Percentiles rank a stretch among this genome's conserved stretches.
Conservation (phyloP, 73 alveolate genomes). For the Paramecium sexaurelia region DNA sequence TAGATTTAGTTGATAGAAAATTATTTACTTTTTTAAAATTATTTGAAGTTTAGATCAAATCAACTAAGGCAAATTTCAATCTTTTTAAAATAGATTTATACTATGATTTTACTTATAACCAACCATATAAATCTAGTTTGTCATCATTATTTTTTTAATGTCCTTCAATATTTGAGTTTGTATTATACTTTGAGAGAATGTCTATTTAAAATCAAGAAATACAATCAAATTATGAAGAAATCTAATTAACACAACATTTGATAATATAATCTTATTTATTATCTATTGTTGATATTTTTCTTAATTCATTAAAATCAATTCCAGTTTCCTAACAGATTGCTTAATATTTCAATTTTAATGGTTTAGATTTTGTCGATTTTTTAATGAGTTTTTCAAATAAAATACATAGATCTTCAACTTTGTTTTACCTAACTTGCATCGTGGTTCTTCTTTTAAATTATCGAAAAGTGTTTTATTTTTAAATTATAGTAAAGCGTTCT, state of each 20-base stretch:
- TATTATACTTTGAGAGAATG: background rate
- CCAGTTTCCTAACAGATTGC: conserved; percentile 20
- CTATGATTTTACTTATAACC: background rate
- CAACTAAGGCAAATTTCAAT: conserved; percentile 12
- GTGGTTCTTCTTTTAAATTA: conserved; percentile 1
- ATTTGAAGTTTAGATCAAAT: background rate
- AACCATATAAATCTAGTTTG: background rate
- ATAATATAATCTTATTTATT: background rate
- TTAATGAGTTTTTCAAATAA: background rate
- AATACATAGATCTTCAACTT: background rate
- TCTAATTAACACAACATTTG: background rate
- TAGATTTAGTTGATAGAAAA: background rate
- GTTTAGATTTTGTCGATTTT: background rate
- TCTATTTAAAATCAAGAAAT: conserved; percentile 1
- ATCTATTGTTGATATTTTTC: background rate
- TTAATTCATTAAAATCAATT: background rate
- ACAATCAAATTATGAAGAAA: background rate
- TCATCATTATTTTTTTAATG: background rate
- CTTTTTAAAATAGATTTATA: conserved; percentile 1
- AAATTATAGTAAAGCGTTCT: background rate
- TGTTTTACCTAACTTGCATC: background rate
- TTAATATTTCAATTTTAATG: background rate
- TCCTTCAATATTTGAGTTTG: background rate
- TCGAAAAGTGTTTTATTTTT: too few relatives aligned
- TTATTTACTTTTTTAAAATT: background rate